These are phyloP conservation scores for Irpex rosettiformis DNA, from an alignment of 1,284 basidiomycete species.

Conservation along the genomic window DNA sequence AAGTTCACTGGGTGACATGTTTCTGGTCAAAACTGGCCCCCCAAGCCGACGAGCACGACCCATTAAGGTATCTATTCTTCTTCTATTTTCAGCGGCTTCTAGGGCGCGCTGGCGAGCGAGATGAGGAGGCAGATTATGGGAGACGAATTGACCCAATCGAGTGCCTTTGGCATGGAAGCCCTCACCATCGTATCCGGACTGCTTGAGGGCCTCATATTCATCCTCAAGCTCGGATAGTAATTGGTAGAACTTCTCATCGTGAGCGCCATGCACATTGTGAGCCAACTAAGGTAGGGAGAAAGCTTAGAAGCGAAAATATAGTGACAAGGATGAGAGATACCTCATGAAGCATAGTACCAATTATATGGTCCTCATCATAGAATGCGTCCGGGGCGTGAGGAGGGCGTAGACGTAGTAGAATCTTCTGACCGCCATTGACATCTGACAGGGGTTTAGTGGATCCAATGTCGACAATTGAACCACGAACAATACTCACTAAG, in stretches of 20 bases:
- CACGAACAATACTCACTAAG: conserved; percentile 29
- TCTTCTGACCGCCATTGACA: conserved; percentile 74
- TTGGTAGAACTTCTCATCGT: conserved; percentile 82
- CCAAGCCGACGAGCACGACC: conserved; percentile 57
- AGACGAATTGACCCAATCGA: conserved; percentile 56
- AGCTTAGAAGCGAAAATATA: neutral
- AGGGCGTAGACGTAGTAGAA: conserved; percentile 76
- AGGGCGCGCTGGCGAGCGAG: conserved; percentile 64
- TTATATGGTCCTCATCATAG: conserved; percentile 69
- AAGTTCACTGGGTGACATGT: conserved; percentile 64
- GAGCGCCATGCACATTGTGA: conserved; percentile 85
- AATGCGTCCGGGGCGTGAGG: conserved; percentile 69
- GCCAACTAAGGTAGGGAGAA: conserved; percentile 53
- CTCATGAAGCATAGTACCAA: conserved; percentile 85
- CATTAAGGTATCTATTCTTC: conserved; percentile 42
- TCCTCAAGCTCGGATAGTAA: conserved; percentile 74
- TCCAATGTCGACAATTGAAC: too few relatives aligned
- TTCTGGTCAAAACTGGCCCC: conserved; percentile 34
- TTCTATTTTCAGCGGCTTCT: conserved; percentile 74
- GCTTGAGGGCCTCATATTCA: conserved; percentile 74
- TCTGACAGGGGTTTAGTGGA: conserved; percentile 43
- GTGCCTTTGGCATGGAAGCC: conserved; percentile 78
- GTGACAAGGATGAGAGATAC: conserved; percentile 31
- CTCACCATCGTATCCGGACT: conserved; percentile 77
- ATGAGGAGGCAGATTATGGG: conserved; percentile 63